Conservation (phyloP, 1,139 yeast genomes). For the Sugiyamaella castrensis region DNA sequence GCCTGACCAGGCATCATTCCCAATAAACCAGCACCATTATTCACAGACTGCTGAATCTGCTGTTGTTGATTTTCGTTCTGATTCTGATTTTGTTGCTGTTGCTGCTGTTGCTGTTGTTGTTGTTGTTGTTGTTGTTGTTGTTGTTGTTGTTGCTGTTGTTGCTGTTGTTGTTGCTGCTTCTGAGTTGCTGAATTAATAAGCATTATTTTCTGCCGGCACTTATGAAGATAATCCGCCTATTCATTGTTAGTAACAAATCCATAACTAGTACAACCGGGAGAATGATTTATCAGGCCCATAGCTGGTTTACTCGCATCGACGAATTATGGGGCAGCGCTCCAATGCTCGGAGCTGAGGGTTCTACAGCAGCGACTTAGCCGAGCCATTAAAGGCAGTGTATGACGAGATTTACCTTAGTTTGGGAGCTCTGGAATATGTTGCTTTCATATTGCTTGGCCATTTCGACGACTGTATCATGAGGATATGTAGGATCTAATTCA, state of each 20-base stretch:
- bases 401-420: conserved; percentile 28
- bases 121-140: conserved; percentile 13
- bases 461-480: conserved; percentile 31
- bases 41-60: conserved; percentile 3
- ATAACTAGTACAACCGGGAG: no score
- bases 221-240: conserved; percentile 27
- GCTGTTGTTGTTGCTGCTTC: conserved; percentile 19
- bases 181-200: conserved; percentile 25
- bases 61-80: conserved; percentile 2
- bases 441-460: conserved; percentile 35
- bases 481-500: conserved; percentile 28
- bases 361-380: neutral
- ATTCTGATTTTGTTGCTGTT: conserved; percentile 8
- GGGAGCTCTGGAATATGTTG: conserved; percentile 29
- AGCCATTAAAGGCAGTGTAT: neutral
- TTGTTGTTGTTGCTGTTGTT: conserved; percentile 6
- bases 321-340: conserved; percentile 9
- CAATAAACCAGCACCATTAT: conserved; percentile 1
- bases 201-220: conserved; percentile 27
- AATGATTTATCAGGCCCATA: no score
- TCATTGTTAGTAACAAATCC: neutral
- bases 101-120: conserved; percentile 14
- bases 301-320: conserved; percentile 1
- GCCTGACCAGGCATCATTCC: conserved; percentile 9
- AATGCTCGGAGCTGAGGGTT: neutral